Evolutionary conservation across 441 rosid genomes (phyloP).

Genomic region (Gossypium davidsonii): DNA sequence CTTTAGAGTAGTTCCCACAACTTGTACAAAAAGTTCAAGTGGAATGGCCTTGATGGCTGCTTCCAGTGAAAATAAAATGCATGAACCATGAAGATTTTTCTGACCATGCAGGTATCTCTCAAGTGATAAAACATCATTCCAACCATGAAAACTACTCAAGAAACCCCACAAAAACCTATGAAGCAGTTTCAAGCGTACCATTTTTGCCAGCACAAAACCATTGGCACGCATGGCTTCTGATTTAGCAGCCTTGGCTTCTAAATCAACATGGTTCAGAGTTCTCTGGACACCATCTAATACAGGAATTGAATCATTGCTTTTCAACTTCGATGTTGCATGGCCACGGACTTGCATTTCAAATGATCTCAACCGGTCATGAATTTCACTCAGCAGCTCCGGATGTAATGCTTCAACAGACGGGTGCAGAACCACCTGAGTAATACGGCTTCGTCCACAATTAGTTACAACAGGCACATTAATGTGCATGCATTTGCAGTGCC

Average conservation of each 20-base stretch:
- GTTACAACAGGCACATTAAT: slow-evolving; percentile 72
- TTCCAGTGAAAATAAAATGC: slow-evolving; percentile 63
- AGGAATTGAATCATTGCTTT: slow-evolving; percentile 53
- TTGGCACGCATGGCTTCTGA: slow-evolving; percentile 83
- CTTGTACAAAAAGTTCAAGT: slow-evolving; percentile 77
- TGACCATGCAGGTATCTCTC: slow-evolving; percentile 23
- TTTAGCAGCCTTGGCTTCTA: slow-evolving; percentile 47
- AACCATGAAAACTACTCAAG: slow-evolving; percentile 45
- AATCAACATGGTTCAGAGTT: slow-evolving; percentile 40
- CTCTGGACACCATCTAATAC: slow-evolving; percentile 67
- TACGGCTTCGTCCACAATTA: slow-evolving; percentile 67
- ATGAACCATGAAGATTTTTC: slow-evolving; percentile 32
- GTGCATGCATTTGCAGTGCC: slow-evolving; percentile 60
- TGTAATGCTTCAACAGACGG: slow-evolving; percentile 64
- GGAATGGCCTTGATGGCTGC: slow-evolving; percentile 76
- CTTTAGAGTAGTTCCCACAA: slow-evolving; percentile 66
- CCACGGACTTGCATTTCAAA: slow-evolving; percentile 76
- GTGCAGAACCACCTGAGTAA: slow-evolving; percentile 63
- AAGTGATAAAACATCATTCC: slow-evolving; percentile 45
- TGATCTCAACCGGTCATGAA: slow-evolving; percentile 68
- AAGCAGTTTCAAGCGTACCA: slow-evolving; percentile 84
- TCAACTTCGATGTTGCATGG: slow-evolving; percentile 47
- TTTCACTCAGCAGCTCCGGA: slow-evolving; percentile 54
- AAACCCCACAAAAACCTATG: slow-evolving; percentile 83
- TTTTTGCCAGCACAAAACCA: slow-evolving; percentile 92